Conservation (phyloP, 805 yeast genomes). For the Sugiyamaella valdiviana region DNA sequence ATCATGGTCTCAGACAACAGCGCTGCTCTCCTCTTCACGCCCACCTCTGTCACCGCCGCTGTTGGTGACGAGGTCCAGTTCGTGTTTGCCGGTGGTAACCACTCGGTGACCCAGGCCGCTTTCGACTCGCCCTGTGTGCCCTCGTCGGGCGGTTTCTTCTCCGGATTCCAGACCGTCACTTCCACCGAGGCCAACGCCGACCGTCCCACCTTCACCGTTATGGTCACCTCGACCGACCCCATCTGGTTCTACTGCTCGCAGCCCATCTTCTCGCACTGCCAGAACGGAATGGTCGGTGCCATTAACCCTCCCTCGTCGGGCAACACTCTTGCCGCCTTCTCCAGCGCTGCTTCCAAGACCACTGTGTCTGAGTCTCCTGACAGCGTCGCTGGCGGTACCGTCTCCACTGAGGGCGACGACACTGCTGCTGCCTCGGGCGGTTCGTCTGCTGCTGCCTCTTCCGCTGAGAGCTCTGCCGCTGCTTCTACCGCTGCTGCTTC, state of each 20-base stretch:
- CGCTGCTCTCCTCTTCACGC: conserved; percentile 12
- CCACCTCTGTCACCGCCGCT: conserved; percentile 18
- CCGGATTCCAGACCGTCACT: conserved; percentile 17
- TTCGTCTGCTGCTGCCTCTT: conserved; percentile 4
- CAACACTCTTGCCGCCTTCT: conserved; percentile 15
- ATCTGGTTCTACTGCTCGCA: conserved; percentile 25
- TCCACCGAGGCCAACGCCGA: neutral
- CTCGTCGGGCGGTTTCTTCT: conserved; percentile 16
- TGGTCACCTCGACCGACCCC: conserved; percentile 19
- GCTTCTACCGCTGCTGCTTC: neutral
- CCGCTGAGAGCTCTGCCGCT: conserved; percentile 5
- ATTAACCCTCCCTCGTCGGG: conserved; percentile 18
- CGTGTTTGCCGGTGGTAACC: conserved; percentile 15
- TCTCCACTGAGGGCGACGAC: conserved; percentile 4
- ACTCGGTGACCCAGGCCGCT: conserved; percentile 21
- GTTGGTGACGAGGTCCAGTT: conserved; percentile 22
- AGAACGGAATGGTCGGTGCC: conserved; percentile 24
- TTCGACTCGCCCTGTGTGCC: conserved; percentile 19
- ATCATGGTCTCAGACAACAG: conserved; percentile 8
- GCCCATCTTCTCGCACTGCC: conserved; percentile 20
- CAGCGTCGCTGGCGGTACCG: conserved; percentile 9
- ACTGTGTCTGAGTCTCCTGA: conserved; percentile 13
- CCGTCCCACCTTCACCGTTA: conserved; percentile 16
- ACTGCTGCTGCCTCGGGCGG: conserved; percentile 1
- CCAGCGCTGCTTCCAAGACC: conserved; percentile 9